Base-by-base conservation (phyloP, 805 yeast species). In the Saturnispora diversa region DNA sequence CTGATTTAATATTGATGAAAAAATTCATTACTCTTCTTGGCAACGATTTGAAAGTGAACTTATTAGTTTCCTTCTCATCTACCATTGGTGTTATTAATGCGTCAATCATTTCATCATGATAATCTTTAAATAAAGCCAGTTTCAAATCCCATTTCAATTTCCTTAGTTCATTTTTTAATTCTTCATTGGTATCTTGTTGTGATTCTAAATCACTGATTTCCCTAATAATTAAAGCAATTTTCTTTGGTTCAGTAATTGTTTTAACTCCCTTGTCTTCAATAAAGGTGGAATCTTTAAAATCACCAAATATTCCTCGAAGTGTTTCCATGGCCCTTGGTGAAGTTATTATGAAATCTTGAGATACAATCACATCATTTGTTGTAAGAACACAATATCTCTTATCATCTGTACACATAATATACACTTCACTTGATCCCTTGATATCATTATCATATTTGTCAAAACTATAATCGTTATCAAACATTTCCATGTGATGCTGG, bases 31-130 rank as follows among this genome's bases (percentile, higher is more conserved):
- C n/a, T n/a, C n/a, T n/a, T n/a, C n/a, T n/a, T n/a, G n/a, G n/a
- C n/a, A n/a, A n/a, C n/a, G n/a, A n/a, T n/a, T n/a, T n/a, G n/a
- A n/a, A n/a, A n/a, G n/a, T n/a, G n/a, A n/a, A n/a, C n/a, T n/a
- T n/a, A n/a, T n/a, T n/a, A n/a, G n/a, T n/a, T 19, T 31, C 26
- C 25, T 13, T 3, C 9, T 23, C 4, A 12, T 16, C n/a, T 23
- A 20, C 3, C 33, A 17, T 9, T 27, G 33, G 17, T 24, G 27
- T 24, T 9, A 34, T 20, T 4, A 37, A 22, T 15, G 34, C 32
- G 10, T 22, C 24, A 6, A 29, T 37, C 39, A 37, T 37, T 24
- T 37, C 39, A 11, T 37, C 27, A 21, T 37, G 33, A 13, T 37
- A 37, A 16, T 37, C 34, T 11, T 24, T 22, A 16, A 37, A 37